Base-by-base conservation (phyloP, 2,329 filamentous ascomycete genomes). In the Cladosporium sp. region DNA sequence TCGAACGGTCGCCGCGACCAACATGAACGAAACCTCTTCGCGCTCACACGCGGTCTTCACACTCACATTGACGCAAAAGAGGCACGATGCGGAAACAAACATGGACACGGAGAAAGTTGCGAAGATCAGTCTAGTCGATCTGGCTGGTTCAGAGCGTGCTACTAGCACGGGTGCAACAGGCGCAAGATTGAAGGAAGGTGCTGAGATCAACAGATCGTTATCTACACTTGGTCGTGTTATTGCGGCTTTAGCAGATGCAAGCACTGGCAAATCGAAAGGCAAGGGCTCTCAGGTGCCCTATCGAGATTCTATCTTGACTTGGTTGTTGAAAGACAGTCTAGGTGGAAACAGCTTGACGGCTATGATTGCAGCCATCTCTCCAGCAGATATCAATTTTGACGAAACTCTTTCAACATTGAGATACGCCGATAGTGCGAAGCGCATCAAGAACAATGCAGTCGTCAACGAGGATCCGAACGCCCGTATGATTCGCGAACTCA, bases 21-120 rank as follows among this genome's bases (percentile, higher is more conserved):
- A 98, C 85, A 99, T 99, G 95, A 99, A 99, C 83, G 95, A 98
- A 79, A 99, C 96, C 0, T 97, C 93, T 67, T 97, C 93, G 86
- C 90, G 95, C 83, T 98, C 94, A 76, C 95, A 99, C 79, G 95
- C 95, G 48, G 96, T 99, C 60, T 99, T 99, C 77, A 99, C 96
- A 23, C 83, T 99, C 63, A 98, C 94, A 74, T 83, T 99, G 56
- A 97, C 93, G 0, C 95, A 99, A 78, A 98, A 97, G 78, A 89
- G 91, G 67, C 90, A 91, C 75, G 95, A 99, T 76, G 82, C 86
- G 2, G 93, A 97, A 76, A 97, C 95, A 0, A 96, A 93, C 70
- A 96, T 99, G 93, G 92, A 93, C 73, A 91, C 94, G 73, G 96
- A 99, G 79, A 97, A 97, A 79, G 94, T 97, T 6, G 95, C 95